These are phyloP conservation scores for Erucastrum elatum DNA, from an alignment of 345 rosid species.

Conservation along the genomic window DNA sequence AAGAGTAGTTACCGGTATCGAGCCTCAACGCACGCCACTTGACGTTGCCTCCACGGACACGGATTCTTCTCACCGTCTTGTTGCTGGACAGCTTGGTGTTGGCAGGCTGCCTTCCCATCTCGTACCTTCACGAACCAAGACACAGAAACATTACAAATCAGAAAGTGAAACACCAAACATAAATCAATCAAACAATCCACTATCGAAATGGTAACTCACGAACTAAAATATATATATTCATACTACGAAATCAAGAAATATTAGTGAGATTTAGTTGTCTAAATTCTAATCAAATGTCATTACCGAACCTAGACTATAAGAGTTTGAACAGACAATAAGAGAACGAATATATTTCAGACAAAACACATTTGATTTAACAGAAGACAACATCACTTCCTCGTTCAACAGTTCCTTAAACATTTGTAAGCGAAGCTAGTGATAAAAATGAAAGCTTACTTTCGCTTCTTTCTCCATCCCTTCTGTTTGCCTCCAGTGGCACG, in stretches of 20 bases:
- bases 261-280: background rate
- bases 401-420: background rate
- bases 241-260: too few species aligned
- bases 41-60: background rate
- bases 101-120: background rate
- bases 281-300: background rate
- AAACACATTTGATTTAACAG: background rate
- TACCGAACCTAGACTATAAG: background rate
- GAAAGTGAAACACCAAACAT: background rate
- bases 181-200: background rate
- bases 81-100: background rate
- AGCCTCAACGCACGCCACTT: background rate
- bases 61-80: background rate
- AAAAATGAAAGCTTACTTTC: constrained; percentile 43
- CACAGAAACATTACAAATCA: background rate
- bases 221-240: too few species aligned
- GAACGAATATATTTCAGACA: background rate
- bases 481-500: constrained; percentile 81
- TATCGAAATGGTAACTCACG: too few species aligned
- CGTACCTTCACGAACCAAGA: background rate
- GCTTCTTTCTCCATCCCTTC: constrained; percentile 72
- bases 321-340: background rate
- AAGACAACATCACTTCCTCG: background rate
- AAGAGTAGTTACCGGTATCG: background rate
- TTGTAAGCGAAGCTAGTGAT: background rate